Conservation (phyloP, 2,329 filamentous ascomycete genomes). For the Alternaria infectoria region DNA sequence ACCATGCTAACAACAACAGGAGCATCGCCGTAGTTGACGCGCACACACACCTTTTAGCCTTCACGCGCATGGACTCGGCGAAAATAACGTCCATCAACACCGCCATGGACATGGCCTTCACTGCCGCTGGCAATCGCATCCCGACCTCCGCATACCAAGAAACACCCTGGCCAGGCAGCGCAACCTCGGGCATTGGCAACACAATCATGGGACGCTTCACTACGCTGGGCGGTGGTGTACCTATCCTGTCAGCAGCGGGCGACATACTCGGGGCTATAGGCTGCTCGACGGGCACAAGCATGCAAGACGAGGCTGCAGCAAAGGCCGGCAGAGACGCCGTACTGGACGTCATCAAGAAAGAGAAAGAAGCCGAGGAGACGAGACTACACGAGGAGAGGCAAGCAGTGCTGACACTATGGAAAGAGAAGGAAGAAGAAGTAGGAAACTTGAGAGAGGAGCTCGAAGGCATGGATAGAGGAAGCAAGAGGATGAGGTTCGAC, state of each 20-base stretch:
- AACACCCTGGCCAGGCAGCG: constrained; percentile 56
- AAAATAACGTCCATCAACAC: constrained; percentile 63
- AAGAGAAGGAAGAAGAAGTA: constrained; percentile 30
- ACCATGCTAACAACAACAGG: constrained; percentile 32
- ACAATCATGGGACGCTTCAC: constrained; percentile 58
- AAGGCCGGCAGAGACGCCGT: constrained; percentile 59
- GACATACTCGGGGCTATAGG: constrained; percentile 60
- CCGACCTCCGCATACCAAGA: constrained; percentile 60
- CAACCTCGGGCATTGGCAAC: constrained; percentile 56
- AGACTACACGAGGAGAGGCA: constrained; percentile 27
- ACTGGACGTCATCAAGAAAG: constrained; percentile 29
- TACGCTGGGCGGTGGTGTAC: constrained; percentile 60
- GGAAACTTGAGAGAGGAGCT: constrained; percentile 25
- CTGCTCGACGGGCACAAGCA: constrained; percentile 60
- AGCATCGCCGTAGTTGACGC: constrained; percentile 56
- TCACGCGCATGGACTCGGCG: constrained; percentile 54
- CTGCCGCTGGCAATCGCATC: constrained; percentile 59
- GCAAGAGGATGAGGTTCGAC: constrained; percentile 27
- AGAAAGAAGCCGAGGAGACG: constrained; percentile 23
- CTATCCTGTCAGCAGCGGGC: constrained; percentile 55
- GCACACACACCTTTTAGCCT: constrained; percentile 52
- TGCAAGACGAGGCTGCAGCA: constrained; percentile 60
- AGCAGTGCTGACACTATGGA: constrained; percentile 29
- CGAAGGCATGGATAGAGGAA: constrained; percentile 27
- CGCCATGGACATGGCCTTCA: constrained; percentile 66